Evolutionary conservation across 768 basidiomycete genomes (phyloP).

Genomic region (Russula griseocarnosa): DNA sequence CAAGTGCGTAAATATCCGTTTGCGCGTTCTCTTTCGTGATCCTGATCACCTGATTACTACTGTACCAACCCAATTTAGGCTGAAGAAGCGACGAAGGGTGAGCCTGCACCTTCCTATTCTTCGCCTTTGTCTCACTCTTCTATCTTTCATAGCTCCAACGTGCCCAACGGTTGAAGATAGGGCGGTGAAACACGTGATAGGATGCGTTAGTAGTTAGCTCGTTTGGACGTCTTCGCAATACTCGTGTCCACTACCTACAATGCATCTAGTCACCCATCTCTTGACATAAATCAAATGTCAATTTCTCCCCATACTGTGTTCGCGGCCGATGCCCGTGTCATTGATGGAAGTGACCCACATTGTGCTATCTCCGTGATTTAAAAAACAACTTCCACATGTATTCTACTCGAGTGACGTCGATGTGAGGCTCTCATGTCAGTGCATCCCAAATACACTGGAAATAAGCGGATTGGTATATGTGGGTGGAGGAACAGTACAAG

Average conservation of each 20-base stretch:
- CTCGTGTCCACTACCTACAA: not conserved
- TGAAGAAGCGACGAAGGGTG: conserved; percentile 88
- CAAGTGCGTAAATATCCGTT: conserved; percentile 55
- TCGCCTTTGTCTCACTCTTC: not conserved
- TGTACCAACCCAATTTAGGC: conserved; percentile 41
- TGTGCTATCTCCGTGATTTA: too few relatives aligned
- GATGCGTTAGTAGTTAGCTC: not conserved
- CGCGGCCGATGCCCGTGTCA: not conserved
- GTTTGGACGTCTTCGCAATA: conserved; percentile 2
- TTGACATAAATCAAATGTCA: not conserved
- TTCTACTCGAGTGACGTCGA: too few relatives aligned
- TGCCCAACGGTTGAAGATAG: conserved; percentile 27
- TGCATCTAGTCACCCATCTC: conserved; percentile 1
- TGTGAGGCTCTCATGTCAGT: not conserved
- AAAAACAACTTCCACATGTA: too few relatives aligned
- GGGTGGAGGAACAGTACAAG: not conserved
- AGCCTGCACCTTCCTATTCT: conserved; percentile 30
- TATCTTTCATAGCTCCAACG: conserved; percentile 20
- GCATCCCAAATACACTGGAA: not conserved
- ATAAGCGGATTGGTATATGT: too few relatives aligned
- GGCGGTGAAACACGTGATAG: conserved; percentile 14
- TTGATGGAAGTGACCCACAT: not conserved
- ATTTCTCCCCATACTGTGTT: not conserved
- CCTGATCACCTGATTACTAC: conserved; percentile 7
- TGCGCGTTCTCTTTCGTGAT: conserved; percentile 12